Percentiles rank a stretch among this genome's conserved stretches.
Evolutionary conservation across 192 early-diverging fungal species (phyloP).

Genomic region (Mortierella hygrophila): DNA sequence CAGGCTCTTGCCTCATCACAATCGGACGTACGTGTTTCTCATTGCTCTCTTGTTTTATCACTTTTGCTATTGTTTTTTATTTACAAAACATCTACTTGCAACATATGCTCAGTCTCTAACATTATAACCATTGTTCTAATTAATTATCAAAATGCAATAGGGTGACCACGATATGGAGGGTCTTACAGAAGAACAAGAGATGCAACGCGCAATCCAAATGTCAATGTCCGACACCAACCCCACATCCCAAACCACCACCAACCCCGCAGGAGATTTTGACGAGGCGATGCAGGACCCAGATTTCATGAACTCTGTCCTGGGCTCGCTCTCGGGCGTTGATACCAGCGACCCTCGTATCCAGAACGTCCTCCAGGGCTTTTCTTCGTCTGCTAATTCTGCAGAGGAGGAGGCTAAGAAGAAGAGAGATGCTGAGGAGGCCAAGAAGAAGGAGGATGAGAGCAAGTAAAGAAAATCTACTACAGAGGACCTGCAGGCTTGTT

Average conservation of each 20-base stretch:
- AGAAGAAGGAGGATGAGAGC: conserved; percentile 33
- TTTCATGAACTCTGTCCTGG: conserved; percentile 80
- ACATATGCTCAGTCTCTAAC: background rate
- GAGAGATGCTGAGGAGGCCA: conserved; percentile 11
- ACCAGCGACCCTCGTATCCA: conserved; percentile 86
- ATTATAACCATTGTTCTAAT: background rate
- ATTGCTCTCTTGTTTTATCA: background rate
- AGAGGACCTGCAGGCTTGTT: too few species aligned
- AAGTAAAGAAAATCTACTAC: conserved; percentile 12
- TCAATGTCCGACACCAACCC: conserved; percentile 73
- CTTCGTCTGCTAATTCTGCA: conserved; percentile 32
- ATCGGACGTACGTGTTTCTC: conserved; percentile 53
- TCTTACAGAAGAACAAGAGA: conserved; percentile 78
- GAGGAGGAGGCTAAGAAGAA: conserved; percentile 25
- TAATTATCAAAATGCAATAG: conserved; percentile 18
- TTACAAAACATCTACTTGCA: background rate
- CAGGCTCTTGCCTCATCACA: conserved; percentile 82
- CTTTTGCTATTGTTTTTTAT: background rate
- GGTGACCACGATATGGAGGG: conserved; percentile 80
- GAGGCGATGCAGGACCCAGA: conserved; percentile 63
- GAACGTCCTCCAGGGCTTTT: conserved; percentile 68
- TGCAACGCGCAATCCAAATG: conserved; percentile 77
- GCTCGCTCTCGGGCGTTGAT: conserved; percentile 90
- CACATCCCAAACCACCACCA: background rate
- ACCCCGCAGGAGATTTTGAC: conserved; percentile 37